Evolutionary conservation across 2,329 filamentous ascomycete species (phyloP).

Genomic region (Aureobasidium mangrovei): DNA sequence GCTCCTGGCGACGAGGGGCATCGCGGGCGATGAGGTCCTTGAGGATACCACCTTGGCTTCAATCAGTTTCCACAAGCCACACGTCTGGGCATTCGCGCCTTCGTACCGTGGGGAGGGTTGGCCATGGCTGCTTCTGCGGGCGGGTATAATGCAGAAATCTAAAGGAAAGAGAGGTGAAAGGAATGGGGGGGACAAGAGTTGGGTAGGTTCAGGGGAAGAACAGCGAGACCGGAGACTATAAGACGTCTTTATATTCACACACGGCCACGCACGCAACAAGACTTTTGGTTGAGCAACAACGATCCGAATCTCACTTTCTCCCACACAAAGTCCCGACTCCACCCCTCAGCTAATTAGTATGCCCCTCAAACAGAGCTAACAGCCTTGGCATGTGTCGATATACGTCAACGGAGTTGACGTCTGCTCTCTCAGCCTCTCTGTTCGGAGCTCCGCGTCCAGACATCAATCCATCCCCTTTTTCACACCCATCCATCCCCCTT

Average conservation of each 20-base stretch:
- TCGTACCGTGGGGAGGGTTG: constrained; percentile 42
- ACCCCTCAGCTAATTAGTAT: neutral
- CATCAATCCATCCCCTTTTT: neutral
- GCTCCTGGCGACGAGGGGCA: constrained; percentile 69
- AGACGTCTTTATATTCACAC: constrained; percentile 5
- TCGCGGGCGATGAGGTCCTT: constrained; percentile 97
- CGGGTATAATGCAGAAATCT: neutral
- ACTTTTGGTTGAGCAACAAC: constrained; percentile 8
- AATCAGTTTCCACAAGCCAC: constrained; percentile 18
- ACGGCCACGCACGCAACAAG: constrained; percentile 2
- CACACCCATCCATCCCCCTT: neutral
- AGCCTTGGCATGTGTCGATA: constrained; percentile 3
- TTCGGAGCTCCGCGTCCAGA: neutral
- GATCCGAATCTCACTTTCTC: constrained; percentile 5
- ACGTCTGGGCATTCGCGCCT: constrained; percentile 8
- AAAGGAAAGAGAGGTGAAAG: constrained; percentile 8
- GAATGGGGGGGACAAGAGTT: neutral
- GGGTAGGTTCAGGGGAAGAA: neutral
- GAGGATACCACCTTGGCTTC: constrained; percentile 65
- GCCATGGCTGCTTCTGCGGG: constrained; percentile 30
- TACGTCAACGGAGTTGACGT: neutral
- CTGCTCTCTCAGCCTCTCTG: neutral
- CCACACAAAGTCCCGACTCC: constrained; percentile 6
- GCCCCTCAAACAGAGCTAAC: constrained; percentile 5
- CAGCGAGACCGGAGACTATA: constrained; percentile 5